Base-by-base conservation (phyloP, 2,329 filamentous ascomycete species). In the Fusarium sp. region DNA sequence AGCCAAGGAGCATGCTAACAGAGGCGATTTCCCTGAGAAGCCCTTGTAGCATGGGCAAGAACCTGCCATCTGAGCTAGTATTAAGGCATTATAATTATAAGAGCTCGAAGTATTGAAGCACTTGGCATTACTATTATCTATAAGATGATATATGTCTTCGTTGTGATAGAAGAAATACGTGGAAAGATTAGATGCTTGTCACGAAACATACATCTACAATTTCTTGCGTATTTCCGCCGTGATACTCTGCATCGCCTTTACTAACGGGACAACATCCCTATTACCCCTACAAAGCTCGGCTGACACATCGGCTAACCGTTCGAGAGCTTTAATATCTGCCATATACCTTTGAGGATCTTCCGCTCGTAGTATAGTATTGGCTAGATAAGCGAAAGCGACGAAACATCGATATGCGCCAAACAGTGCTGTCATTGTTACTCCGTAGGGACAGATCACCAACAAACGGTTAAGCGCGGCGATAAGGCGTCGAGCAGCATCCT, bases 341-440 rank as follows among this genome's bases (percentile, higher is more conserved):
- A 57, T 51, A 6, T 67, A 71, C 0, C 50, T 52, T 2, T 12
- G 59, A 2, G 69, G 47, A 33, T 77, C 65, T 0, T 67, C 16
- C 1, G 70, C 51, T 4, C 67, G 70, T 1, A 77, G 37, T 3
- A 77, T 63, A 9, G 61, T 69, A 26, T 73, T 70, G 11, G 74
- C 64, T 3, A 77, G 36, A 38, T 73, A 76, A 3, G 75, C 73
- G 40, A 71, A 77, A 6, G 75, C 71, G 6, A 76, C 70, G 15
- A 75, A 75, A 6, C 70, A 74, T 8, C 75, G 57, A 11, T 75
- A 77, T 6, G 73, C 73, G 11, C 75, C 75, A 34, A 77, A 72
- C 0, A 76, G 31, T 0, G 67, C 63, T 2, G 71, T 66, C 54
- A 77, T 67, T 1, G 74, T 74, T 28, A 72, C 62, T 1, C 70